Conservation (phyloP, 179 eudicot genomes). For the Spinacia oleracea region DNA sequence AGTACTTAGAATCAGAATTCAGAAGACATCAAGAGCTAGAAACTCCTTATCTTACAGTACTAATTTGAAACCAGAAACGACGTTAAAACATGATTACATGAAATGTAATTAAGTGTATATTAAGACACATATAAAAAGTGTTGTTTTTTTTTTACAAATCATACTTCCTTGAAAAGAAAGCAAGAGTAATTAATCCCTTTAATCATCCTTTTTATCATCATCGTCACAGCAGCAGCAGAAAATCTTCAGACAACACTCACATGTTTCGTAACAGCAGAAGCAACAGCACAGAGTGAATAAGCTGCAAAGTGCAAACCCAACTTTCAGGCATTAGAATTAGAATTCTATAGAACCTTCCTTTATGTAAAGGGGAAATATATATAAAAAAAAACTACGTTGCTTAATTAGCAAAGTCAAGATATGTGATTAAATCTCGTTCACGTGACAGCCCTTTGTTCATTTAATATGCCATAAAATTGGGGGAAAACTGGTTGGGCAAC, state of each 20-base stretch:
- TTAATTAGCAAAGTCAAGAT: too few relatives aligned
- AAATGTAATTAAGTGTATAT: background rate
- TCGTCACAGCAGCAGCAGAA: conserved; percentile 44
- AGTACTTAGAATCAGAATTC: background rate
- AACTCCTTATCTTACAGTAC: conserved; percentile 14
- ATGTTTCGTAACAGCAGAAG: conserved; percentile 66
- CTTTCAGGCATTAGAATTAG: background rate
- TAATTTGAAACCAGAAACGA: too few relatives aligned
- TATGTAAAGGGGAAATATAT: too few relatives aligned
- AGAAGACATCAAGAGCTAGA: conserved; percentile 21
- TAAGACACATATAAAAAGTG: background rate
- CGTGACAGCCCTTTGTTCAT: too few relatives aligned
- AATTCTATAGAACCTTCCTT: background rate
- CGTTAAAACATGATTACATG: too few relatives aligned
- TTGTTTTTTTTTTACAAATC: background rate
- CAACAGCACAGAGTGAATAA: conserved; percentile 62
- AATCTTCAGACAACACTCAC: conserved; percentile 57
- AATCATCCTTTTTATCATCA: conserved; percentile 22
- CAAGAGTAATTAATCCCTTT: background rate
- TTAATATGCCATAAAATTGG: too few relatives aligned
- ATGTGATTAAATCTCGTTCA: background rate
- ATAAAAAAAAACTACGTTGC: background rate
- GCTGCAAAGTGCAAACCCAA: conserved; percentile 42
- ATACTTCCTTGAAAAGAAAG: background rate
- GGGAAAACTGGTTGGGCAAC: too few relatives aligned